Evolutionary conservation across 2,329 filamentous ascomycete species (phyloP).

Genomic region (Diatrype stigma): DNA sequence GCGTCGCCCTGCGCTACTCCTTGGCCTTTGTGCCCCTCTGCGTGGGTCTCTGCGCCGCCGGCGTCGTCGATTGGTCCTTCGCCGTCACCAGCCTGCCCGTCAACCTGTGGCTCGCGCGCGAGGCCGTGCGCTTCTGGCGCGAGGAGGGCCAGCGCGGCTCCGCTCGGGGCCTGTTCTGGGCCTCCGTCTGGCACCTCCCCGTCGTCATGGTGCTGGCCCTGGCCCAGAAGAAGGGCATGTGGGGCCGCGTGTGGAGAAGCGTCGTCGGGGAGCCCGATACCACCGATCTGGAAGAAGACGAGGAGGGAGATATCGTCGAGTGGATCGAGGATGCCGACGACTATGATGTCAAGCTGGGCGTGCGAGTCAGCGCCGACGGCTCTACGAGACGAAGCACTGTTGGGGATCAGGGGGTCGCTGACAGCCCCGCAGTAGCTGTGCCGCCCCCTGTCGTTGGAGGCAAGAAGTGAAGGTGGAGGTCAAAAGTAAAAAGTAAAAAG

Average conservation of each 20-base stretch:
- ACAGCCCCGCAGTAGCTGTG: neutral
- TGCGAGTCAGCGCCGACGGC: neutral
- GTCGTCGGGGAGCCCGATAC: conserved; percentile 55
- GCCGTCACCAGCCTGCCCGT: conserved; percentile 74
- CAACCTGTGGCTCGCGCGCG: conserved; percentile 79
- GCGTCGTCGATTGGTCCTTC: conserved; percentile 83
- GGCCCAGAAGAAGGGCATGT: conserved; percentile 89
- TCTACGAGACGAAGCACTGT: too few species aligned
- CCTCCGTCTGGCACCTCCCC: conserved; percentile 93
- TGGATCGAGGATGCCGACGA: conserved; percentile 10
- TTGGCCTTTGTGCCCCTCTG: conserved; percentile 84
- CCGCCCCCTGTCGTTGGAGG: neutral
- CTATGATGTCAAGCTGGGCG: neutral
- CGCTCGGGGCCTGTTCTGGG: conserved; percentile 88
- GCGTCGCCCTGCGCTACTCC: conserved; percentile 85
- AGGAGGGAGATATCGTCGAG: conserved; percentile 35
- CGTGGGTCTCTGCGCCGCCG: conserved; percentile 69
- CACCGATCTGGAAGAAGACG: conserved; percentile 52
- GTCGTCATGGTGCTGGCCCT: conserved; percentile 86
- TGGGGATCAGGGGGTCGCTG: neutral
- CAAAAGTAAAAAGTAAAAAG: too few species aligned
- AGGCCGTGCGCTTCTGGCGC: conserved; percentile 79
- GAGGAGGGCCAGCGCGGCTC: conserved; percentile 73
- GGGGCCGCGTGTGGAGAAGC: conserved; percentile 74
- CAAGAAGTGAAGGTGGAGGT: neutral